Evolutionary conservation across 257 asterid genomes (phyloP), one percentile per base, ranked within the genome.

Genomic region (Solanum arcanum): DNA sequence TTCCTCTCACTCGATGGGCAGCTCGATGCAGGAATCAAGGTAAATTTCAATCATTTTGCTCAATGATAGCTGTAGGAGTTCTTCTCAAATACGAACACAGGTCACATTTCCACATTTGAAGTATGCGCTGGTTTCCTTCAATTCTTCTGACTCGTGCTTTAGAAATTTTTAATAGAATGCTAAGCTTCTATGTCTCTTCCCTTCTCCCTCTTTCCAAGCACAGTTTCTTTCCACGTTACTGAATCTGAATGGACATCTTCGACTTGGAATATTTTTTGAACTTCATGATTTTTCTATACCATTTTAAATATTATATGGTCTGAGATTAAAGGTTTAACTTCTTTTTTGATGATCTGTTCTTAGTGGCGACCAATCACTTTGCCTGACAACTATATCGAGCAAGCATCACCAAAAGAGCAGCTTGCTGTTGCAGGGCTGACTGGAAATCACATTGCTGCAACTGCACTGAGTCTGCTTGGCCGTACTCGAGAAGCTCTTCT

Each of bases 341-440:
- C 84, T 78, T 27, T 78, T 72, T 33, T 74, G 81, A 80, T 86
- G 31, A 29, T 42, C 87, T 62, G n/a, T 72, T 88, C 77, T 42
- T 92, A 96, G 99, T 95, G 99, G 99, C 95, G 98, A 29, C 98
- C 99, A 47, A 92, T 96, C 83, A 92, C 96, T 27, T 92, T 95
- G 42, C 99, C 99, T 0, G 97, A 96, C 89, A 91, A 90, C 91
- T 96, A 96, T 87, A 92, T 95, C 1, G 98, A 96, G 90, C 92
- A 91, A 37, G 97, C 95, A 49, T 86, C 88, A 31, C 94, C 96
- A 0, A 83, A 90, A 70, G 96, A 93, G 27, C 98, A 94, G 89
- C 98, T 96, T 60, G 89, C 93, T 66, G 86, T 78, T 23, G 98
- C 99, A 7, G 97, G 98, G 83, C 86, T 96, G 87, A 88, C 93